Conservation (phyloP, 2,329 filamentous ascomycete genomes). For the Hypoxylon sp. region DNA sequence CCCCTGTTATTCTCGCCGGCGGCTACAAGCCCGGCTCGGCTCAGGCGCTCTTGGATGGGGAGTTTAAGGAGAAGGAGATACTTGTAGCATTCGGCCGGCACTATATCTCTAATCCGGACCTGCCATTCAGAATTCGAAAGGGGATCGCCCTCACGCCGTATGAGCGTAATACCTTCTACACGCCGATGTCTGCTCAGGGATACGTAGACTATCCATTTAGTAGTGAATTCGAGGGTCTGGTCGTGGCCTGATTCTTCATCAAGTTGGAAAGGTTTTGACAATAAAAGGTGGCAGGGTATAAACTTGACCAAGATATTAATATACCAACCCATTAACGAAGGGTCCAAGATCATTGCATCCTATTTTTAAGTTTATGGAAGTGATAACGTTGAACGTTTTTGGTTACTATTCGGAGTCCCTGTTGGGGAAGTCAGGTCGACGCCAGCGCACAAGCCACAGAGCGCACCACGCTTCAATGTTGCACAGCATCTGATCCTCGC, state of each 20-base stretch:
- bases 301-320: too few species aligned
- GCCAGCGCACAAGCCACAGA: neutral
- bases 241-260: too few species aligned
- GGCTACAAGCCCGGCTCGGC: conserved; percentile 52
- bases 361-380: too few species aligned
- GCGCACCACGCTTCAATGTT: neutral
- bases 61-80: conserved; percentile 53
- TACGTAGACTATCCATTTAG: conserved; percentile 58
- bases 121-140: conserved; percentile 45
- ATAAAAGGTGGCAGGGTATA: too few species aligned
- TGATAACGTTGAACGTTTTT: too few species aligned
- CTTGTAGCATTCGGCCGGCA: conserved; percentile 52
- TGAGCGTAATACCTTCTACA: conserved; percentile 47
- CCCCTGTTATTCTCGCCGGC: conserved; percentile 55
- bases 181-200: conserved; percentile 45
- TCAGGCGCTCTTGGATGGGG: conserved; percentile 50
- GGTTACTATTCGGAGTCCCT: too few species aligned
- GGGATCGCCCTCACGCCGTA: conserved; percentile 42
- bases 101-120: conserved; percentile 50
- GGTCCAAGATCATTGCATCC: too few species aligned
- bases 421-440: neutral
- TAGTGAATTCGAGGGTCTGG: conserved; percentile 30
- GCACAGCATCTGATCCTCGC: too few species aligned
- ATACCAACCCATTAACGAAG: too few species aligned
- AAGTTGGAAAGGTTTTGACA: too few species aligned